phyloP scores from a whole-genome alignment of 169 alveolate species.

The Amoebophrya sp. region DNA sequence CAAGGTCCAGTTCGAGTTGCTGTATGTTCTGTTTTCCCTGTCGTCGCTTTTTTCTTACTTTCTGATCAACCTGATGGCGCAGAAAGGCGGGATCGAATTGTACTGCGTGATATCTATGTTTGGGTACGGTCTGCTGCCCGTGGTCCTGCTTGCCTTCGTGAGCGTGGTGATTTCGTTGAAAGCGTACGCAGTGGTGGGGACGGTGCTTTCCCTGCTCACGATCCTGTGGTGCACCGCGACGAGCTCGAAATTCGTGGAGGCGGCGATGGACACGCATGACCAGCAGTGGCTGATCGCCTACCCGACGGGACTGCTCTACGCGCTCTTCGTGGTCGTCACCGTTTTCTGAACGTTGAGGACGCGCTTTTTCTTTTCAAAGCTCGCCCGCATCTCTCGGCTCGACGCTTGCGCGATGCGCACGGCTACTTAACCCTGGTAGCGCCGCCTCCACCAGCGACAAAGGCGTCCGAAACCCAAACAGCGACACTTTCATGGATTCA shows the following conservation, averaged over 20 bases:
- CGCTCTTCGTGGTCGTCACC: constrained; percentile 4
- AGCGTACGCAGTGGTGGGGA: constrained; percentile 25
- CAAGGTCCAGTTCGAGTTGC: constrained; percentile 45
- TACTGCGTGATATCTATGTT: background rate
- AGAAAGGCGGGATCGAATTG: constrained; percentile 40
- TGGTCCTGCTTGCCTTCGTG: constrained; percentile 44
- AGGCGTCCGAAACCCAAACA: too few species aligned
- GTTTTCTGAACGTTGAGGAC: too few species aligned
- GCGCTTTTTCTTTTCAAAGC: too few species aligned
- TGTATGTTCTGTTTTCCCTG: constrained; percentile 43
- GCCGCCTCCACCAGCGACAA: too few species aligned
- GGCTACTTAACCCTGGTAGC: too few species aligned
- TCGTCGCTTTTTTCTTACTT: constrained; percentile 44
- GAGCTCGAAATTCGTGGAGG: constrained; percentile 49
- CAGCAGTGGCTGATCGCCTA: constrained; percentile 49
- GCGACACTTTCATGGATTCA: too few species aligned
- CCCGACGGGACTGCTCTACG: constrained; percentile 47
- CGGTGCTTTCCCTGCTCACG: constrained; percentile 32
- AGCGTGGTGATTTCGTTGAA: constrained; percentile 37
- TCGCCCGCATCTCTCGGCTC: too few species aligned
- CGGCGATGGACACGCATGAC: constrained; percentile 42
- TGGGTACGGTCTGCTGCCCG: constrained; percentile 52
- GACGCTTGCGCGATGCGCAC: too few species aligned
- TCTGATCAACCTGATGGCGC: constrained; percentile 44
- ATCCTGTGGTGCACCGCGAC: constrained; percentile 43